A percentile compares a stretch with the other conserved stretches of the same genome.
Conservation (phyloP, 2,329 filamentous ascomycete species). For the Emmonsia crescens region DNA sequence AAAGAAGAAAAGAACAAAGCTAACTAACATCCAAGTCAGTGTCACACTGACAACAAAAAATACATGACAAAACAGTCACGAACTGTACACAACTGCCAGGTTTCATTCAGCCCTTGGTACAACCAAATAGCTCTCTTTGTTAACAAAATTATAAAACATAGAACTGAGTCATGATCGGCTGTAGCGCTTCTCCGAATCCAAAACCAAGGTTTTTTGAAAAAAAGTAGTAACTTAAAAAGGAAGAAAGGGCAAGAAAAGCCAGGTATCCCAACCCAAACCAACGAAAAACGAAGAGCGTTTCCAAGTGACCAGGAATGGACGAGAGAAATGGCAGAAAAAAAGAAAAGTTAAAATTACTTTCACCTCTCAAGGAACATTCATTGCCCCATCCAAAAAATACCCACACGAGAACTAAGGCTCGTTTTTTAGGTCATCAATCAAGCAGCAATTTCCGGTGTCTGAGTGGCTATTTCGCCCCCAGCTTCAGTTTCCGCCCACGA, state of each 20-base stretch:
- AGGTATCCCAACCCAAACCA: not conserved
- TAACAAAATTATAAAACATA: not conserved
- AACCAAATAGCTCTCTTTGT: not conserved
- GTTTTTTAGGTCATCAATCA: not conserved
- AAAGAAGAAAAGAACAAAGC: not conserved
- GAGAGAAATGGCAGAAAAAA: not conserved
- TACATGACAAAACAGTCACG: not conserved
- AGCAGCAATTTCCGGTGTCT: constrained; percentile 20
- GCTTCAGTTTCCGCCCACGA: constrained; percentile 72
- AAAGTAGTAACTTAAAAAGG: not conserved
- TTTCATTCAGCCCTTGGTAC: not conserved
- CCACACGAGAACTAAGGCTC: constrained; percentile 12
- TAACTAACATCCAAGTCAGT: not conserved
- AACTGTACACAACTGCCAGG: not conserved
- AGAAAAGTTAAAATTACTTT: constrained; percentile 8
- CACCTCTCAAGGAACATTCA: not conserved
- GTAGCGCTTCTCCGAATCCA: not conserved
- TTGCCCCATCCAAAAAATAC: constrained; percentile 18
- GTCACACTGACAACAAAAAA: not conserved
- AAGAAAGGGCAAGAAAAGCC: not conserved
- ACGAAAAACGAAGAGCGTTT: not conserved
- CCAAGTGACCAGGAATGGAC: not conserved
- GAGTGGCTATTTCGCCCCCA: constrained; percentile 35
- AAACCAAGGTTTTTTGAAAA: not conserved
- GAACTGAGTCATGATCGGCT: not conserved